Percentiles rank a stretch among this genome's conserved stretches.
phyloP scores from a whole-genome alignment of 345 rosid genomes.

The Microthlaspi erraticum region DNA sequence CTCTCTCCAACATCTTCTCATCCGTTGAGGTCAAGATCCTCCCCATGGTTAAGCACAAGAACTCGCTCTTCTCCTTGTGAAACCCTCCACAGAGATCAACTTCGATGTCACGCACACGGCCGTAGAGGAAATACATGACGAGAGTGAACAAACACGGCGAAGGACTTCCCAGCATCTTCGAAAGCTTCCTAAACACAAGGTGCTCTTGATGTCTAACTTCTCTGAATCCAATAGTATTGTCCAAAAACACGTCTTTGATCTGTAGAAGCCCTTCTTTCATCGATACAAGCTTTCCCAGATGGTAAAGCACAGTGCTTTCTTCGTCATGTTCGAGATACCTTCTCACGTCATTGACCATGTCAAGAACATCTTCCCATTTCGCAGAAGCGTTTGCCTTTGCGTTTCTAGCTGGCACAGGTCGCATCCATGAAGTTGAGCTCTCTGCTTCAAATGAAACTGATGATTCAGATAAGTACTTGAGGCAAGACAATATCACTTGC shows the following conservation, averaged over 20 bases:
- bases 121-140: constrained; percentile 67
- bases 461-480: constrained; percentile 60
- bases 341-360: constrained; percentile 73
- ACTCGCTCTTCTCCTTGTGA: constrained; percentile 45
- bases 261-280: constrained; percentile 89
- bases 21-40: constrained; percentile 64
- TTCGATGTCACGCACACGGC: constrained; percentile 66
- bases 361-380: constrained; percentile 84
- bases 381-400: constrained; percentile 40
- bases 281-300: constrained; percentile 61
- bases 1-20: constrained; percentile 61
- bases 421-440: constrained; percentile 70
- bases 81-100: constrained; percentile 73
- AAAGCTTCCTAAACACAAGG: constrained; percentile 67
- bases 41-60: constrained; percentile 59
- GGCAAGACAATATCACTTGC: constrained; percentile 70
- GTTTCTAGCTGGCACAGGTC: constrained; percentile 52
- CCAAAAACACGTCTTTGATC: constrained; percentile 68
- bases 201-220: constrained; percentile 70
- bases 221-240: constrained; percentile 66
- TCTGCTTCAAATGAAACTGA: constrained; percentile 50
- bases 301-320: constrained; percentile 44
- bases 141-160: constrained; percentile 80
- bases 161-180: constrained; percentile 68
- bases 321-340: constrained; percentile 52